Evolutionary conservation across 768 basidiomycete species (phyloP), one percentile per base, ranked within the genome.

Genomic region (Trametes cubensis): DNA sequence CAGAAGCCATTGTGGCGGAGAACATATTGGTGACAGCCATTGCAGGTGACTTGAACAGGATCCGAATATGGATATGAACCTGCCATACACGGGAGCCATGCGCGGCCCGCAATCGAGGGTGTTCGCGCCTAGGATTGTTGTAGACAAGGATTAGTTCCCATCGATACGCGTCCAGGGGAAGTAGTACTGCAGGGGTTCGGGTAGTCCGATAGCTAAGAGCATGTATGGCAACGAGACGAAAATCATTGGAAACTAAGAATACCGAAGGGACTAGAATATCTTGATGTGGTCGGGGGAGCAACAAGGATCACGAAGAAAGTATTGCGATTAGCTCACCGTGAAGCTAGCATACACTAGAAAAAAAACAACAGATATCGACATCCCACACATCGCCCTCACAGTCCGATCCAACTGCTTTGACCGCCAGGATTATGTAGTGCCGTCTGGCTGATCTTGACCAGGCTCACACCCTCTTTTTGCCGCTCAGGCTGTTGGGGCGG

Each of bases 381-480:
- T 39, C 18, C 17, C 4, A 26, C 28, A 7, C 38, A 10, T 6
- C 45, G 15, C n/a, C 21, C 4, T 74, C 74, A 89, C 44, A 95
- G 76, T 20, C 96, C 96, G 60, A 97, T 95, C 92, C 92, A 98
- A 69, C 92, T 95, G 69, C 92, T 91, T 49, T 90, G 81, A 3
- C 96, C 96, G 1, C 85, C 84, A 0, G 95, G 86, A 75, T 98
- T 99, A 70, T 97, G 96, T 71, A 99, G 74, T 66, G 85, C 85
- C 34, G 94, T 95, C 76, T 98, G 95, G 5, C 95, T 94, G 71
- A 99, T 95, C 75, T 98, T 98, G 51, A 98, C 83, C 30, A 85
- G 66, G 5, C 80, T 74, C 72, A 80, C 70, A 6, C 70, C 69
- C 17, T 55, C 72, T 67, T 47, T 46, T 52, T 62, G 56, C 66